These are phyloP conservation scores for Leucogyrophana mollusca DNA, from an alignment of 768 basidiomycete species.

Conservation along the genomic window DNA sequence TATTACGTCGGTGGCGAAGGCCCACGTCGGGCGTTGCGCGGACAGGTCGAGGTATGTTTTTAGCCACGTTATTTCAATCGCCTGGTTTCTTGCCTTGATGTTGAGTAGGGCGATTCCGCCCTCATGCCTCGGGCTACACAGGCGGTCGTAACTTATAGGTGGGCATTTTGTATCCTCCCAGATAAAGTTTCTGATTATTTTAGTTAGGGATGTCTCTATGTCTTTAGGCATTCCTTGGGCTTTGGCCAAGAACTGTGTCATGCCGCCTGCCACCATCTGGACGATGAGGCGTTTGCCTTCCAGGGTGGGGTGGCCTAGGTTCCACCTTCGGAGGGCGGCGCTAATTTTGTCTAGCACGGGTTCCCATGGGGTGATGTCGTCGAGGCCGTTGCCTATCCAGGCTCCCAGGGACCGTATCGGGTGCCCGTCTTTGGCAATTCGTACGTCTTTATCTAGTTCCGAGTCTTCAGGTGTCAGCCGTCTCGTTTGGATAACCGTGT, in stretches of 20 bases:
- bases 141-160: not conserved
- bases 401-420: not conserved
- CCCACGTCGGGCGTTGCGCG: not conserved
- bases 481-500: too few relatives aligned
- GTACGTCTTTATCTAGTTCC: not conserved
- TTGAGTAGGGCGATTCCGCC: constrained; percentile 12
- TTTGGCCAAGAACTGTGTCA: constrained; percentile 33
- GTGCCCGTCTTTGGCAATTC: not conserved
- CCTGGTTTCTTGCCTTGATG: constrained; percentile 3
- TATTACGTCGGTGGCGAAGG: not conserved
- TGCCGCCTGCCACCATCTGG: constrained; percentile 26
- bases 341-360: constrained; percentile 3
- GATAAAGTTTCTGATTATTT: constrained; percentile 3
- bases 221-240: constrained; percentile 37
- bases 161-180: constrained; percentile 4
- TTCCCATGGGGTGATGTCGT: constrained; percentile 4
- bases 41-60: not conserved
- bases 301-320: not conserved
- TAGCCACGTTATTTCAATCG: not conserved
- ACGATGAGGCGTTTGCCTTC: constrained; percentile 15
- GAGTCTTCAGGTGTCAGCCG: too few relatives aligned
- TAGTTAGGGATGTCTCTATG: constrained; percentile 14
- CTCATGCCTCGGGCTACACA: constrained; percentile 2
- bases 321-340: constrained; percentile 4
- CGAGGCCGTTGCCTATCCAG: not conserved